Conservation (phyloP, 805 yeast species). For the Yarrowia hollandica region DNA sequence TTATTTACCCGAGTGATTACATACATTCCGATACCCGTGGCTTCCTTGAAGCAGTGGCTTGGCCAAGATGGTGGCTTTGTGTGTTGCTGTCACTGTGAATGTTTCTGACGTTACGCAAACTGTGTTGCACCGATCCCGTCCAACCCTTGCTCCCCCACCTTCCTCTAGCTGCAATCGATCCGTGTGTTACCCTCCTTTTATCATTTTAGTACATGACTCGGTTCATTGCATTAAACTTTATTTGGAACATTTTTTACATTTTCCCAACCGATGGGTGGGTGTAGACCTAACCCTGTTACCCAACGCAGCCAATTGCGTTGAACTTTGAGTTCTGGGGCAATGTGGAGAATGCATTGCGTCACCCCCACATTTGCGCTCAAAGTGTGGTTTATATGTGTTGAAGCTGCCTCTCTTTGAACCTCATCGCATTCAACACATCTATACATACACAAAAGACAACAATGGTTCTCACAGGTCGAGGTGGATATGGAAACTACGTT, state of each 20-base stretch:
- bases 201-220: constrained; percentile 7
- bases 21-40: no score
- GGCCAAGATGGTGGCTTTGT: no score
- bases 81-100: not conserved
- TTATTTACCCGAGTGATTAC: no score
- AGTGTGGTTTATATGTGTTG: not conserved
- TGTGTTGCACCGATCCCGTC: not conserved
- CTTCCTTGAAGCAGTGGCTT: no score
- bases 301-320: not conserved
- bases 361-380: constrained; percentile 28
- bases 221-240: not conserved
- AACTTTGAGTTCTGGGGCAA: constrained; percentile 18
- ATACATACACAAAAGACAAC: not conserved
- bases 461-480: constrained; percentile 41
- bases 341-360: constrained; percentile 27
- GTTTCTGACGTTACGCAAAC: not conserved
- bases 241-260: constrained; percentile 15
- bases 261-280: not conserved
- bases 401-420: not conserved
- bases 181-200: not conserved
- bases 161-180: constrained; percentile 25
- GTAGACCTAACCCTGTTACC: not conserved
- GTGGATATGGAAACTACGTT: constrained; percentile 40
- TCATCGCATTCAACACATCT: not conserved
- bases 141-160: constrained; percentile 17